Conservation (phyloP, 768 basidiomycete species). For the Lyophyllum semitale region DNA sequence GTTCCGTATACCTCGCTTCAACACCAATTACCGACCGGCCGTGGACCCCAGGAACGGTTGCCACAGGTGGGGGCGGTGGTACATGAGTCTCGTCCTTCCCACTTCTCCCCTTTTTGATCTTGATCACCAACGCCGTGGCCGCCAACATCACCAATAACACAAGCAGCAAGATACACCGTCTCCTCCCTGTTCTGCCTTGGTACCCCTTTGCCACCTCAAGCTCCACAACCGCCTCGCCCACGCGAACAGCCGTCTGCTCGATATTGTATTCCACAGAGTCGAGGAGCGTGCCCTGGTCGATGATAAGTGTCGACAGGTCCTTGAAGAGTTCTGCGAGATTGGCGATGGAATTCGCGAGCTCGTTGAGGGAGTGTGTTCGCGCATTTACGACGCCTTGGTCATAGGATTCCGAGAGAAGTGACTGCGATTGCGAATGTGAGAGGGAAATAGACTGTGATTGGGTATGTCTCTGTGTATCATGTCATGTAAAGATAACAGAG, state of each 20-base stretch:
- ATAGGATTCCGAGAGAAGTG: slow-evolving; percentile 38
- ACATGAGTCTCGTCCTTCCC: slow-evolving; percentile 29
- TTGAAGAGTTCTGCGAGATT: slow-evolving; percentile 95
- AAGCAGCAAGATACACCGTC: slow-evolving; percentile 92
- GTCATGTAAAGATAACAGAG: slow-evolving; percentile 4
- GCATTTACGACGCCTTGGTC: slow-evolving; percentile 42
- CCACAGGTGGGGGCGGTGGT: slow-evolving; percentile 19
- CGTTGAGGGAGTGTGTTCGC: slow-evolving; percentile 72
- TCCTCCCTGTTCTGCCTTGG: slow-evolving; percentile 90
- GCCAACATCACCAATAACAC: slow-evolving; percentile 88
- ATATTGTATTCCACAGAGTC: slow-evolving; percentile 98
- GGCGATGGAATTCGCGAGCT: slow-evolving; percentile 91
- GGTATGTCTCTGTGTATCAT: slow-evolving; percentile 25
- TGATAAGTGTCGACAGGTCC: slow-evolving; percentile 89
- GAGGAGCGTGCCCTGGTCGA: slow-evolving; percentile 96
- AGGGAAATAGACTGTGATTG: slow-evolving; percentile 37
- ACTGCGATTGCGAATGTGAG: slow-evolving; percentile 38
- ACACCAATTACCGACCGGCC: not conserved
- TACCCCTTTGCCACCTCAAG: slow-evolving; percentile 82
- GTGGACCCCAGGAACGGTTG: not conserved
- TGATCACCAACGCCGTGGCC: slow-evolving; percentile 88
- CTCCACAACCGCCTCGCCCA: slow-evolving; percentile 84
- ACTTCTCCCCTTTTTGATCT: slow-evolving; percentile 60
- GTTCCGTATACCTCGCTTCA: not conserved
- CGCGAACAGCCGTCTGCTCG: slow-evolving; percentile 82